Conservation (phyloP, 192 early-diverging fungal genomes). For the Podila clonocystis region DNA sequence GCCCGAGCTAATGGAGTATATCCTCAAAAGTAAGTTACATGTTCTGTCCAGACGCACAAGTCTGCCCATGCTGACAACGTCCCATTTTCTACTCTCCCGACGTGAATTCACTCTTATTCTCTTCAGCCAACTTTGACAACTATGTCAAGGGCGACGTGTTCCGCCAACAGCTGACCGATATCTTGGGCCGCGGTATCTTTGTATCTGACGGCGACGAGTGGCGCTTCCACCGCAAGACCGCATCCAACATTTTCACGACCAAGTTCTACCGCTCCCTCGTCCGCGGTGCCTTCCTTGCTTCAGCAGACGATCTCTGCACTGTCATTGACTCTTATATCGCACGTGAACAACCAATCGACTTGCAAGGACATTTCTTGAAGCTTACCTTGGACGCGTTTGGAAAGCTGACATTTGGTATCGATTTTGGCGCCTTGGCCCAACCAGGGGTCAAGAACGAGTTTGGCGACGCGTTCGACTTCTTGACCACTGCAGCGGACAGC, state of each 20-base stretch:
- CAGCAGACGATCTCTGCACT: slow-evolving; percentile 2
- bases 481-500: slow-evolving; percentile 26
- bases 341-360: slow-evolving; percentile 30
- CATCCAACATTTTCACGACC: slow-evolving; percentile 35
- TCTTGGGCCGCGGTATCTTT: slow-evolving; percentile 65
- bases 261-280: slow-evolving; percentile 17
- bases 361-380: slow-evolving; percentile 50
- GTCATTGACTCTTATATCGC: slow-evolving; percentile 5
- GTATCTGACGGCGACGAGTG: slow-evolving; percentile 60
- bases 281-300: slow-evolving; percentile 13
- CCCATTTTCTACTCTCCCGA: background rate
- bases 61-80: too few species aligned
- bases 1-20: slow-evolving; percentile 34
- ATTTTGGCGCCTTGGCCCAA: slow-evolving; percentile 14
- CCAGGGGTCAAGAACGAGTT: slow-evolving; percentile 38
- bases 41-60: background rate
- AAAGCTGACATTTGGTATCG: slow-evolving; percentile 32
- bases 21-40: slow-evolving; percentile 32
- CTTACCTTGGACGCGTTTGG: slow-evolving; percentile 53
- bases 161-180: slow-evolving; percentile 16
- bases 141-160: slow-evolving; percentile 32
- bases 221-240: slow-evolving; percentile 59
- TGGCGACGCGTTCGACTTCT: slow-evolving; percentile 62
- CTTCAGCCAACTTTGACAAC: slow-evolving; percentile 30
- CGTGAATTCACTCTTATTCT: background rate